Evolutionary conservation across 139 green algal species (phyloP).

Genomic region (Chlamydomonas incerta): DNA sequence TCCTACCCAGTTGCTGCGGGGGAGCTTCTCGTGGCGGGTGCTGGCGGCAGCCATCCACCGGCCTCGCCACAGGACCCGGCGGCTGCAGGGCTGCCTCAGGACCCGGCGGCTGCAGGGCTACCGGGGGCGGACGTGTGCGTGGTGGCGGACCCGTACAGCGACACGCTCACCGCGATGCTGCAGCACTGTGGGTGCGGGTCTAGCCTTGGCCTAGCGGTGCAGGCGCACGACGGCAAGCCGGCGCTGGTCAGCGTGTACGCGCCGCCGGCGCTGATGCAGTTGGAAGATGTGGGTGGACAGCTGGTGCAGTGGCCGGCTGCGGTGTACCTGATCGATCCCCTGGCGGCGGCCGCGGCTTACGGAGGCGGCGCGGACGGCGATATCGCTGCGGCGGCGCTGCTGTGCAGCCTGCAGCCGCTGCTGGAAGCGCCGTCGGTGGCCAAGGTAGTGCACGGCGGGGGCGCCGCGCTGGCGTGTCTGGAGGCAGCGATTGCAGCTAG

Average conservation of each 20-base stretch:
- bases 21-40: too few relatives aligned
- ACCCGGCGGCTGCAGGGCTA: background rate
- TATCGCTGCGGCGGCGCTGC: background rate
- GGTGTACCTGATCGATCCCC: slow-evolving; percentile 11
- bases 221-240: background rate
- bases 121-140: background rate
- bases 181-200: background rate
- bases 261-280: background rate
- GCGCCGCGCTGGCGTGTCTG: too few relatives aligned
- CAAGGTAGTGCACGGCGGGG: slow-evolving; percentile 28
- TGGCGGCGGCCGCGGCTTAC: background rate
- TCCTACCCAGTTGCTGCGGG: too few relatives aligned
- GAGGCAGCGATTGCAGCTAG: background rate
- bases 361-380: background rate
- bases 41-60: too few relatives aligned
- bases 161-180: slow-evolving; percentile 70
- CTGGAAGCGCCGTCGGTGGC: background rate
- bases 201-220: slow-evolving; percentile 3
- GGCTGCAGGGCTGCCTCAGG: too few relatives aligned
- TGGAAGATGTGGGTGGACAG: background rate
- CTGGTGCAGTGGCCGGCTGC: background rate
- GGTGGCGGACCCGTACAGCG: slow-evolving; percentile 63
- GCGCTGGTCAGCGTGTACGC: slow-evolving; percentile 16
- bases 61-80: too few relatives aligned
- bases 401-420: background rate